A percentile compares a stretch with the other conserved stretches of the same genome.
Evolutionary conservation across 192 early-diverging fungal genomes (phyloP).

Genomic region (Helicostylum pulchrum): DNA sequence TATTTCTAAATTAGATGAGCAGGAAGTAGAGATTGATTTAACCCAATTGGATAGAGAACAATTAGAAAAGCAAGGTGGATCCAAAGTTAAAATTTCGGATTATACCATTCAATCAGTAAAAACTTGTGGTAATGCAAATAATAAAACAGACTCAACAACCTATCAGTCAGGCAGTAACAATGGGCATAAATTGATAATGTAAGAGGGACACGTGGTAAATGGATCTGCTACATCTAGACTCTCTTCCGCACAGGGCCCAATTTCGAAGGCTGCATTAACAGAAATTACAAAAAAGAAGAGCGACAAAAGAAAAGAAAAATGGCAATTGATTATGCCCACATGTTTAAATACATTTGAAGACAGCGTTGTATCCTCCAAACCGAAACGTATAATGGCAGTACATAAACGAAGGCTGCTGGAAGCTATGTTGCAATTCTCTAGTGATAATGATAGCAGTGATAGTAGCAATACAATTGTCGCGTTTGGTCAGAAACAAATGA

Average conservation of each 20-base stretch:
- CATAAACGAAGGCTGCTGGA: conserved; percentile 22
- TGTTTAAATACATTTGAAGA: neutral
- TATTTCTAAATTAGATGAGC: conserved; percentile 10
- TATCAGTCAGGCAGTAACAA: neutral
- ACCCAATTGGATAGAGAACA: conserved; percentile 19
- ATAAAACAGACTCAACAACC: neutral
- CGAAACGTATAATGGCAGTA: conserved; percentile 21
- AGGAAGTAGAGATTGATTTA: conserved; percentile 29
- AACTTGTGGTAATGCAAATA: neutral
- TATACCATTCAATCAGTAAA: neutral
- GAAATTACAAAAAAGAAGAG: conserved; percentile 9
- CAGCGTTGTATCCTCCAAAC: conserved; percentile 10
- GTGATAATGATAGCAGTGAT: conserved; percentile 10
- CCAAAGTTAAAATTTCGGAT: conserved; percentile 4
- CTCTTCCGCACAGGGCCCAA: neutral
- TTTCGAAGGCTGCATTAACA: conserved; percentile 8
- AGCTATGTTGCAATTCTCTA: conserved; percentile 13
- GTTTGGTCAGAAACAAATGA: conserved; percentile 26
- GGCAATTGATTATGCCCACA: neutral
- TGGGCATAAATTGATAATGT: neutral
- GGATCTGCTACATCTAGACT: neutral
- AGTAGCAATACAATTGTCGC: conserved; percentile 4
- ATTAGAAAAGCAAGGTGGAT: conserved; percentile 20
- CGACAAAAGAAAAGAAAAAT: neutral
- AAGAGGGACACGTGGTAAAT: conserved; percentile 8